phyloP scores from a whole-genome alignment of 164 flowering plant genomes.

The Protea cynaroides region DNA sequence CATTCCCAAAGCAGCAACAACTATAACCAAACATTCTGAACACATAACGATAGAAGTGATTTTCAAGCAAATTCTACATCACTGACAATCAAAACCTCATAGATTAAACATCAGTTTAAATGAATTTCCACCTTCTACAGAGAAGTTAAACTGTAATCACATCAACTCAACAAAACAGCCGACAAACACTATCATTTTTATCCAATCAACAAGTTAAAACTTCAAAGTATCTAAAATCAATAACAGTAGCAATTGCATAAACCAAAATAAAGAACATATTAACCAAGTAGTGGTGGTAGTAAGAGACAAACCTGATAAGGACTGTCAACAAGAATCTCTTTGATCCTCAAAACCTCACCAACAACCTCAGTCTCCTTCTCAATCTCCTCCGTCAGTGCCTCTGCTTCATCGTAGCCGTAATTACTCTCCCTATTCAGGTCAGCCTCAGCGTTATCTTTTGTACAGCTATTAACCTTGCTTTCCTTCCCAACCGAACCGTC shows the following conservation, averaged over 20 bases:
- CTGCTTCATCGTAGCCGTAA: slow-evolving; percentile 73
- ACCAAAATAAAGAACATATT: neutral
- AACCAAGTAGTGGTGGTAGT: neutral
- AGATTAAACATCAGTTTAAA: neutral
- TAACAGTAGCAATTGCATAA: neutral
- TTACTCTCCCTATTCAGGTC: slow-evolving; percentile 35
- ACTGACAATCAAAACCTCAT: too few relatives aligned
- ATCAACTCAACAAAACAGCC: neutral
- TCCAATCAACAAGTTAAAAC: neutral
- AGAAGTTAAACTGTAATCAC: neutral
- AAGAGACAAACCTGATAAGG: slow-evolving; percentile 51
- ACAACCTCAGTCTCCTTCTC: slow-evolving; percentile 55
- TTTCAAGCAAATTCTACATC: neutral
- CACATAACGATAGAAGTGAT: slow-evolving; percentile 1
- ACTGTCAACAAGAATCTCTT: slow-evolving; percentile 44
- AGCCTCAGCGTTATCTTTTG: slow-evolving; percentile 27
- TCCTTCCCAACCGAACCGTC: slow-evolving; percentile 39
- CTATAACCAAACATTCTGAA: neutral
- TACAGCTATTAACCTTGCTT: slow-evolving; percentile 47
- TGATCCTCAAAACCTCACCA: slow-evolving; percentile 79
- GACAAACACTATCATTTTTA: neutral
- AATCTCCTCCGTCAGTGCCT: slow-evolving; percentile 83
- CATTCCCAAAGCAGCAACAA: neutral
- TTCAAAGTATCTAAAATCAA: neutral
- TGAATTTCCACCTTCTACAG: neutral